These are phyloP conservation scores for Filobasidium floriforme DNA, from an alignment of 768 basidiomycete genomes.

Conservation along the genomic window DNA sequence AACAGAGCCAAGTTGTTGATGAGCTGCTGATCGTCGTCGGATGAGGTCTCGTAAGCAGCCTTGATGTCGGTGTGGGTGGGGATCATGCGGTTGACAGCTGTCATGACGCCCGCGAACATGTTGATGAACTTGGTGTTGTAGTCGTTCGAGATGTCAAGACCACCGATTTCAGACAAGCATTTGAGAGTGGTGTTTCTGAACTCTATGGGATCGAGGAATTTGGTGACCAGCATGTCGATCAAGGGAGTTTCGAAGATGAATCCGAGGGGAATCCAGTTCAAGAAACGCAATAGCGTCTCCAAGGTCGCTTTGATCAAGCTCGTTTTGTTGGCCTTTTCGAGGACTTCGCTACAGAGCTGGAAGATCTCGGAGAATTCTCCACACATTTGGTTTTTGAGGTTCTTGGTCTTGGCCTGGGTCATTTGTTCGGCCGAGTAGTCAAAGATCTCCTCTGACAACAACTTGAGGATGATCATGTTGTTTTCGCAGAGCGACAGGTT, in stretches of 20 bases:
- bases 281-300: constrained; percentile 86
- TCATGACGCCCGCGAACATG: constrained; percentile 97
- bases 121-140: constrained; percentile 98
- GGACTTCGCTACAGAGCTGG: constrained; percentile 89
- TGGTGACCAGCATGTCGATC: constrained; percentile 82
- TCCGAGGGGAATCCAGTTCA: constrained; percentile 98
- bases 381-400: constrained; percentile 96
- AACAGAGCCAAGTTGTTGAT: constrained; percentile 96
- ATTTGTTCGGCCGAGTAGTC: constrained; percentile 98
- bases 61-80: constrained; percentile 92
- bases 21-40: constrained; percentile 90
- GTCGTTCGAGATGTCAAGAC: constrained; percentile 86
- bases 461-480: constrained; percentile 96
- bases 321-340: constrained; percentile 93
- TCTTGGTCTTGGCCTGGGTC: constrained; percentile 96
- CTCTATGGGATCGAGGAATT: constrained; percentile 95
- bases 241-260: constrained; percentile 98
- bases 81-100: constrained; percentile 91
- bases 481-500: constrained; percentile 96
- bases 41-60: constrained; percentile 77
- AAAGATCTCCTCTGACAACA: constrained; percentile 97
- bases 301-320: constrained; percentile 88
- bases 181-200: constrained; percentile 96
- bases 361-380: constrained; percentile 96
- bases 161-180: constrained; percentile 93